Evolutionary conservation across 225 moss, liverwort and hornwort genomes (phyloP).

Genomic region (Pseudoscleropodium purum): DNA sequence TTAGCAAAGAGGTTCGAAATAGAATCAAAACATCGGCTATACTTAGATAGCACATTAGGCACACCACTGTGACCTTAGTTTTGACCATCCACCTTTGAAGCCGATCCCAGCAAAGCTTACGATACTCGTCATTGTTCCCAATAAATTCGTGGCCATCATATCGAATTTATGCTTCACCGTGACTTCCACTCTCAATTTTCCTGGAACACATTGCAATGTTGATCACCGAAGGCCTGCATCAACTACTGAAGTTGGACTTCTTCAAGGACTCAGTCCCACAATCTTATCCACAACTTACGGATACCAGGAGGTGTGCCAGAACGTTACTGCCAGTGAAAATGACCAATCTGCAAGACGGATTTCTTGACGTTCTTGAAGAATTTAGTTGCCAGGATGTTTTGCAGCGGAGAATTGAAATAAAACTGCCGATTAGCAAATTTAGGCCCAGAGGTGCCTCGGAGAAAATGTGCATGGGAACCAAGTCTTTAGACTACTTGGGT

Average conservation of each 20-base stretch:
- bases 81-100: slow-evolving; percentile 69
- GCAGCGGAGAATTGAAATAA: neutral
- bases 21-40: neutral
- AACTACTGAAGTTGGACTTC: slow-evolving; percentile 39
- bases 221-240: slow-evolving; percentile 68
- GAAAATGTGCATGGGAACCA: slow-evolving; percentile 87
- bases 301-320: neutral
- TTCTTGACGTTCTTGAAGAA: neutral
- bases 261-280: slow-evolving; percentile 44
- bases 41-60: neutral
- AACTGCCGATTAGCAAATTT: neutral
- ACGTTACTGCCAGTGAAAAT: neutral
- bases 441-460: slow-evolving; percentile 40
- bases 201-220: slow-evolving; percentile 76
- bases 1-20: neutral
- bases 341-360: neutral
- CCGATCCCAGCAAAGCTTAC: slow-evolving; percentile 67
- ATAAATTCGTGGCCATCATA: slow-evolving; percentile 62
- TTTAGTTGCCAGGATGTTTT: neutral
- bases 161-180: slow-evolving; percentile 86
- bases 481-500: slow-evolving; percentile 66
- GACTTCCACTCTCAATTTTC: slow-evolving; percentile 81
- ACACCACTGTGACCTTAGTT: slow-evolving; percentile 76
- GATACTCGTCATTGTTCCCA: slow-evolving; percentile 70
- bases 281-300: neutral